Base-by-base conservation (phyloP, 202 grass and related monocot genomes). In the Musa balbisiana region DNA sequence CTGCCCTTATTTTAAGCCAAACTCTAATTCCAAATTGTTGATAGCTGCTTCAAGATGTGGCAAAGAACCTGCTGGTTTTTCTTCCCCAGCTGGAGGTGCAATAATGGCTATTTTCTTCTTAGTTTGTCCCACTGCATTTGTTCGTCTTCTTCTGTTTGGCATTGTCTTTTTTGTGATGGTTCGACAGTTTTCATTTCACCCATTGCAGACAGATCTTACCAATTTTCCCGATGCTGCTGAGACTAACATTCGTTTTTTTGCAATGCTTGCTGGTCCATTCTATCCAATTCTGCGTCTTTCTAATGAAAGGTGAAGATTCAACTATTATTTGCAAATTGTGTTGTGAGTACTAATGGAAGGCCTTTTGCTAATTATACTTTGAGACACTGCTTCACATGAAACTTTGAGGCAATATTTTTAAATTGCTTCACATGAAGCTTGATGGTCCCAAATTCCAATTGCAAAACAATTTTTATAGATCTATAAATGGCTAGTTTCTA, bases 211-310 rank as follows among this genome's bases (percentile, higher is more conserved):
- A 83, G 93, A 93, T 77, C 84, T 97, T 83, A 86, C 80, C 73
- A 92, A 79, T 64, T 20, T 91, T 10, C 19, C 72, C 24, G 93
- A 93, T 72, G 81, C 82, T 69, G 85, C 87, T 54, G 90, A 97
- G 62, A 87, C 65, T 79, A 92, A 77, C 24, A 81, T 91, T 59
- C 84, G 67, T 1, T 93, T 97, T 79, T 84, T 97, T 76, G 90
- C 86, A 75, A 84, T 93, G 81, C 90, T 97, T 80, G 90, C 88
- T 84, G 93, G 93, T 14, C 93, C 93, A 81, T 93, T 97, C 79
- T 97, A 89, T 81, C 90, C 93, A 1, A 87, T 97, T 76, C 88
- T 97, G 27, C 82, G 73, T 70, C 90, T 97, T 86, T 78, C 89
- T 85, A 89, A 84, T 66, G 88, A 97, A 87, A 97, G 93, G 93